These are phyloP conservation scores for Nevesoporus exiguus DNA, from an alignment of 768 basidiomycete genomes.

Conservation along the genomic window DNA sequence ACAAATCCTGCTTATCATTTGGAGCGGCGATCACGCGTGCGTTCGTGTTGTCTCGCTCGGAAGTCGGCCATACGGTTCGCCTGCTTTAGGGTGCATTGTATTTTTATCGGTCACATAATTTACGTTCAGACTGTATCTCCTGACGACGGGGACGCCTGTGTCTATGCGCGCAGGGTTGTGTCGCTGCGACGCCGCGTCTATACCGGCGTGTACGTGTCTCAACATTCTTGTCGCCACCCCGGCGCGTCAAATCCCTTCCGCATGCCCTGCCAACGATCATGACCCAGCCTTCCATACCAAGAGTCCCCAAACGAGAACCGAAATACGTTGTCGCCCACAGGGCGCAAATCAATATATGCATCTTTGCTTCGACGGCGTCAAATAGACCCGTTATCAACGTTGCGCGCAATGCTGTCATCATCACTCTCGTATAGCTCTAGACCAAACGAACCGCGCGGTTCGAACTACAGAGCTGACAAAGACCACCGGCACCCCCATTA, in stretches of 20 bases:
- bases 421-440: too few relatives aligned
- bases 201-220: neutral
- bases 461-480: neutral
- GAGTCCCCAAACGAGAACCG: neutral
- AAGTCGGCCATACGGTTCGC: neutral
- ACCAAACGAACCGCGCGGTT: neutral
- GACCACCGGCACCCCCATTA: neutral
- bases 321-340: neutral
- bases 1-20: neutral
- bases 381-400: too few relatives aligned
- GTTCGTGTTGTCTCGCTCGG: neutral
- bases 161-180: neutral
- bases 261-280: neutral
- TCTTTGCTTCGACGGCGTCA: neutral
- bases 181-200: neutral
- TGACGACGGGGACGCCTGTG: neutral
- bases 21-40: constrained; percentile 7
- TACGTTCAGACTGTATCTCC: neutral
- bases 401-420: neutral
- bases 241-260: too few relatives aligned
- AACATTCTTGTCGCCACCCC: neutral
- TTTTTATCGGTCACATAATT: neutral
- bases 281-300: neutral
- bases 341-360: neutral
- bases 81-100: neutral